A percentile compares a stretch with the other conserved stretches of the same genome.
phyloP scores from a whole-genome alignment of 2,329 filamentous ascomycete genomes.

The Talaromyces rugulosus region DNA sequence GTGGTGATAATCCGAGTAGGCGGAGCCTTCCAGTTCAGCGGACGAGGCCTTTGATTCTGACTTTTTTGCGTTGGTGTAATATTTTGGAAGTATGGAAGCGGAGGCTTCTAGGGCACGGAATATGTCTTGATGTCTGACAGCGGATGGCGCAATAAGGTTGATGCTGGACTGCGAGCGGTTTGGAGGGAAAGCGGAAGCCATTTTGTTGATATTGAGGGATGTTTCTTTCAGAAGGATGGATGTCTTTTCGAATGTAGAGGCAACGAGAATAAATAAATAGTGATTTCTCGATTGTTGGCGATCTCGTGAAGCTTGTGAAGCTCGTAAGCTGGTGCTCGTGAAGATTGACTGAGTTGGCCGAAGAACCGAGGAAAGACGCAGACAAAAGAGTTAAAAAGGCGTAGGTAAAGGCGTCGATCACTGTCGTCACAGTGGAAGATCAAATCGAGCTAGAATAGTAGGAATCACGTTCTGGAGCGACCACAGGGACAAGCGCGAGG shows the following conservation, averaged over 20 bases:
- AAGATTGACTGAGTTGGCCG: not conserved
- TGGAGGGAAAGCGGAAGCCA: conserved; percentile 17
- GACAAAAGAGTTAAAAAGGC: not conserved
- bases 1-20: conserved; percentile 7
- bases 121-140: conserved; percentile 33
- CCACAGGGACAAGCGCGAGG: not conserved
- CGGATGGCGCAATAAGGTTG: conserved; percentile 12
- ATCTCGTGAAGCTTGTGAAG: not conserved
- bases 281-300: not conserved
- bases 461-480: not conserved
- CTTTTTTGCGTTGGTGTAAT: conserved; percentile 20
- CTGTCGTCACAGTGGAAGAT: not conserved
- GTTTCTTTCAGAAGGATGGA: not conserved
- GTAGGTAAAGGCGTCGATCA: not conserved
- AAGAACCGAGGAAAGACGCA: not conserved
- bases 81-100: conserved; percentile 25
- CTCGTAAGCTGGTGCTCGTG: not conserved
- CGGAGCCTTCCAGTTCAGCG: conserved; percentile 1
- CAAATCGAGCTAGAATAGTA: not conserved
- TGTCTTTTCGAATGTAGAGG: not conserved
- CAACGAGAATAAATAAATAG: not conserved
- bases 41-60: not conserved
- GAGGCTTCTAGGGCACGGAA: conserved; percentile 35
- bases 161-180: conserved; percentile 15
- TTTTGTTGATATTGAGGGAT: conserved; percentile 3